Conservation (phyloP, 148 eudicot species). For the Polygonum aviculare region DNA sequence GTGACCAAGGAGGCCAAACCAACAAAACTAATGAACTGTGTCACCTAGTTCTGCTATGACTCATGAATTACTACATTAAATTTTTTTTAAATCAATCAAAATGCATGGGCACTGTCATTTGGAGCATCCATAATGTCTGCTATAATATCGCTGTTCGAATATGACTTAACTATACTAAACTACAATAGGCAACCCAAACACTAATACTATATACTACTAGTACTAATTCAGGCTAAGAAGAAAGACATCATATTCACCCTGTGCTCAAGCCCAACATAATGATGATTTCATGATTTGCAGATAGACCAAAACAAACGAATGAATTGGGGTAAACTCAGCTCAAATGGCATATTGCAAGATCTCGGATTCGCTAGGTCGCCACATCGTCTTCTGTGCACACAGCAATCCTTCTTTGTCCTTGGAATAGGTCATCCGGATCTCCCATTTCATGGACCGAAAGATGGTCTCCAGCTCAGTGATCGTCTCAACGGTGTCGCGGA, state of each 20-base stretch:
- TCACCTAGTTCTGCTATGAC: not conserved
- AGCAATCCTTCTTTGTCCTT: conserved; percentile 15
- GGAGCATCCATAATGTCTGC: not conserved
- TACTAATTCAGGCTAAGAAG: not conserved
- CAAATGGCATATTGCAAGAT: conserved; percentile 14
- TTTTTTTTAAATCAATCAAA: not conserved
- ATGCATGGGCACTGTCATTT: not conserved
- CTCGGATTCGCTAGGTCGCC: conserved; percentile 13
- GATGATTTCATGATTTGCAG: not conserved
- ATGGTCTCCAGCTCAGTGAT: conserved; percentile 14
- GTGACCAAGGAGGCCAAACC: too few species aligned
- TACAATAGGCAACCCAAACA: not conserved
- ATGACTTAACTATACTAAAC: not conserved
- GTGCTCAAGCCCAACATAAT: not conserved
- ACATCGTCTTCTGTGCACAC: conserved; percentile 18
- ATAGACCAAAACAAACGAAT: not conserved
- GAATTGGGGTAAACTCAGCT: not conserved
- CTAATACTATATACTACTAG: not conserved
- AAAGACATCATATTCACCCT: not conserved
- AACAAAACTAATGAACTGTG: too few species aligned
- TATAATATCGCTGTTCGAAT: not conserved
- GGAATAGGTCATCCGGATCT: conserved; percentile 17
- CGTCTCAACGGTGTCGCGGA: conserved; percentile 10
- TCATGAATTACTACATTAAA: not conserved
- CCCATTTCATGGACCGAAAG: conserved; percentile 16